Conservation (phyloP, 2,329 filamentous ascomycete species). For the Fonsecaea monophora region DNA sequence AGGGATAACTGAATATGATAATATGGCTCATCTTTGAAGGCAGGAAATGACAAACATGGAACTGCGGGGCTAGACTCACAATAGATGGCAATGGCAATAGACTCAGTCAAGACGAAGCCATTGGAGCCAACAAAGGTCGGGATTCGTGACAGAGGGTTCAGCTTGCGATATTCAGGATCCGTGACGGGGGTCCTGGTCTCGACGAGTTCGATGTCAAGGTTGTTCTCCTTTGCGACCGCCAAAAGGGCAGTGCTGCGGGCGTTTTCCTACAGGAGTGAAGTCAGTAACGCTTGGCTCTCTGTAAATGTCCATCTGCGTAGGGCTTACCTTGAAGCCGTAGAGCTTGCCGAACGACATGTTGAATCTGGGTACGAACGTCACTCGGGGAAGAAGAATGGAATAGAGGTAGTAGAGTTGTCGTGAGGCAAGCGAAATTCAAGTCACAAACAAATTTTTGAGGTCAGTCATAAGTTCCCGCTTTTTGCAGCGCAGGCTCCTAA, state of each 20-base stretch:
- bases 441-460: slow-evolving; percentile 8
- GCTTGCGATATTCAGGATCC: slow-evolving; percentile 78
- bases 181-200: slow-evolving; percentile 69
- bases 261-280: slow-evolving; percentile 38
- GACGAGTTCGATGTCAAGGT: slow-evolving; percentile 87
- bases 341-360: slow-evolving; percentile 98
- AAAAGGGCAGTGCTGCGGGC: slow-evolving; percentile 60
- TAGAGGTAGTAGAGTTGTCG: slow-evolving; percentile 6
- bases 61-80: slow-evolving; percentile 61
- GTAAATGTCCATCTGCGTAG: slow-evolving; percentile 38
- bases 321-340: slow-evolving; percentile 80
- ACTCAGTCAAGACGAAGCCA: slow-evolving; percentile 87
- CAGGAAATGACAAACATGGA: slow-evolving; percentile 18
- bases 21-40: slow-evolving; percentile 70
- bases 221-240: slow-evolving; percentile 96
- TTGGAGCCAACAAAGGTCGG: slow-evolving; percentile 92
- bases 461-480: slow-evolving; percentile 3
- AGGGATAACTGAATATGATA: slow-evolving; percentile 93
- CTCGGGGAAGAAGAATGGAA: neutral
- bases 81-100: slow-evolving; percentile 96
- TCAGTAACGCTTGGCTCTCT: slow-evolving; percentile 29
- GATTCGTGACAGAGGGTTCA: slow-evolving; percentile 88
- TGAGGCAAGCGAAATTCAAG: neutral
- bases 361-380: slow-evolving; percentile 42
- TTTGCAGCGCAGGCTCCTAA: neutral